These are phyloP conservation scores for Peronospora tabacina DNA, from an alignment of 352 stramenopile genomes.

Conservation along the genomic window DNA sequence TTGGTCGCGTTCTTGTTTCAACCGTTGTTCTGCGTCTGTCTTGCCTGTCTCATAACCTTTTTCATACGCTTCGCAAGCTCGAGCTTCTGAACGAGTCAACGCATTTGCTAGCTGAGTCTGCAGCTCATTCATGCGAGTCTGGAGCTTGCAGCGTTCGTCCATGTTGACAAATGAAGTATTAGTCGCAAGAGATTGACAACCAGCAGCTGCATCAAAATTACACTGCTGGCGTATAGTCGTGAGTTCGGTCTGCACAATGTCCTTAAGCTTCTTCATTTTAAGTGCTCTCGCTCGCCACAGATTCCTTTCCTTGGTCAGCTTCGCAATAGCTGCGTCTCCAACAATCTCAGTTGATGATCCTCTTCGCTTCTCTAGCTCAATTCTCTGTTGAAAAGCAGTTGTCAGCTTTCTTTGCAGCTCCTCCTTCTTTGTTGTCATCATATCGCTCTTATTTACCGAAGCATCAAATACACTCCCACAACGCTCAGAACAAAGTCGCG, in stretches of 20 bases:
- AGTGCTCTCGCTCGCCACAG: constrained; percentile 71
- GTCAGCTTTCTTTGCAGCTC: constrained; percentile 23
- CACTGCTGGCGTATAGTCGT: constrained; percentile 33
- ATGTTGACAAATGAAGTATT: constrained; percentile 1
- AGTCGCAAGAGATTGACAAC: neutral
- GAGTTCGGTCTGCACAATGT: constrained; percentile 52
- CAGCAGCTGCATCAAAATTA: constrained; percentile 14
- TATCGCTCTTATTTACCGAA: constrained; percentile 1
- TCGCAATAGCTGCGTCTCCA: constrained; percentile 9
- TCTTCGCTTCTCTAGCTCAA: constrained; percentile 23
- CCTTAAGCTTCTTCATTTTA: constrained; percentile 83
- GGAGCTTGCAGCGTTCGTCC: constrained; percentile 27
- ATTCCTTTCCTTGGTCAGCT: constrained; percentile 52
- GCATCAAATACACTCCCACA: neutral
- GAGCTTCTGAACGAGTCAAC: constrained; percentile 25
- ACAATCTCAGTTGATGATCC: neutral
- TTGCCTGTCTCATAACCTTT: constrained; percentile 33
- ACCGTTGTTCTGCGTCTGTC: constrained; percentile 28
- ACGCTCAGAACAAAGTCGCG: constrained; percentile 25
- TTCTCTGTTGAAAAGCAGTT: constrained; percentile 12
- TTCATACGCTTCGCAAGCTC: constrained; percentile 36
- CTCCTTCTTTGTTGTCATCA: constrained; percentile 26
- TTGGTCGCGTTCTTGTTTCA: constrained; percentile 28
- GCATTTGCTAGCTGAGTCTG: constrained; percentile 34
- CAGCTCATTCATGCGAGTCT: constrained; percentile 28